Evolutionary conservation across 192 early-diverging fungal genomes (phyloP), one percentile per base, ranked within the genome.

Genomic region (Chytriomyces sp.): DNA sequence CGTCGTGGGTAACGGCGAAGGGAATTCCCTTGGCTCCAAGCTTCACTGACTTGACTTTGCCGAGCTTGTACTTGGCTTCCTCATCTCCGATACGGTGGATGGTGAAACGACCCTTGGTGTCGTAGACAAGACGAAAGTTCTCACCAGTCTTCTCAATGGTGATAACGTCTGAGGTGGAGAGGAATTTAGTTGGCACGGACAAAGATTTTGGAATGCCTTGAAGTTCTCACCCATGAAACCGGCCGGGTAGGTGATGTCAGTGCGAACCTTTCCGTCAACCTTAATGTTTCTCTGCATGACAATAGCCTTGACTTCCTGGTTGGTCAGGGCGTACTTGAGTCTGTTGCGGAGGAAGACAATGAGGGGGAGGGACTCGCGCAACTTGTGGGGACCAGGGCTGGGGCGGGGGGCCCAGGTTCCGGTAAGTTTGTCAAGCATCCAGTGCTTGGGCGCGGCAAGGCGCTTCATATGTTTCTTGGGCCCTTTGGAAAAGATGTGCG

Each of bases 401-500:
- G 96, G 97, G 88, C 93, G 93, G 77, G 97, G 97, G 72, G 97
- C 97, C 91, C 91, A 94, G 82, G 92, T 97, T 83, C 98, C 98
- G 86, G 96, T 95, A 77, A 99, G 93, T 88, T 99, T 99, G 95
- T 98, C 97, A 82, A 99, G 91, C 96, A 99, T 97, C 98, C 98
- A 99, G 92, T 98, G 96, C 92, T 96, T 96, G 87, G 98, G 98
- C 64, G 98, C 96, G 83, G 87, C 88, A 78, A 99, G 92, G 80
- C 98, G 95, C 94, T 99, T 99, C 92, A 99, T 90, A 88, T 99
- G 98, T 92, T 99, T 98, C 91, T 96, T 97, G 73, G 95, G 96
- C 88, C 98, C 98, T 35, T 35, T 35, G 28, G 28, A 35, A 35
- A 35, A 35, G 28, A 35, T 35, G 2, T 35, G 28, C 28, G 28